These are phyloP conservation scores for Sugiyamaella neomexicana DNA, from an alignment of 1,139 yeast genomes.

Conservation along the genomic window DNA sequence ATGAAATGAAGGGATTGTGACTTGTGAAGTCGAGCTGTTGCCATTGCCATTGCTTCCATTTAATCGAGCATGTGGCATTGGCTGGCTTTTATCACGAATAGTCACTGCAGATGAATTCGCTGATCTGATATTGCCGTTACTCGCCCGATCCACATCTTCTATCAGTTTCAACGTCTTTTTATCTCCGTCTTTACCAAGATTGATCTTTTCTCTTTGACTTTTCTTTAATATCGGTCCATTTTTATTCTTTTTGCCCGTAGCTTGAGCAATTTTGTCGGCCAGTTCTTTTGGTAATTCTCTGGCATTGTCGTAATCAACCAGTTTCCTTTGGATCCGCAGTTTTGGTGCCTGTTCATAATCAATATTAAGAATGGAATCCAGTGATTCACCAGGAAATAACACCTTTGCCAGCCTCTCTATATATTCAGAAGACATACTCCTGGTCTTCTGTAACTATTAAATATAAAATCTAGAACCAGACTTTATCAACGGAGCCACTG, in stretches of 20 bases:
- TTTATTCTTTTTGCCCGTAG: conserved; percentile 15
- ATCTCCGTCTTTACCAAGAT: conserved; percentile 21
- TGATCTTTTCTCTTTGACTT: conserved; percentile 24
- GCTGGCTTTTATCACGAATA: neutral
- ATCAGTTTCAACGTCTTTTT: conserved; percentile 6
- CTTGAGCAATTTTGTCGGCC: conserved; percentile 22
- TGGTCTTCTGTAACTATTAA: neutral
- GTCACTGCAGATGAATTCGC: too few species aligned
- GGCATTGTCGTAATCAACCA: conserved; percentile 24
- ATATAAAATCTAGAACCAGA: too few species aligned
- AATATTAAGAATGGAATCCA: neutral
- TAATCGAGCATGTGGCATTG: too few species aligned
- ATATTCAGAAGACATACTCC: conserved; percentile 3
- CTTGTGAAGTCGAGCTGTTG: neutral
- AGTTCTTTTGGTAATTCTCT: conserved; percentile 24
- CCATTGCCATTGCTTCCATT: neutral
- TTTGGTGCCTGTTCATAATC: conserved; percentile 6
- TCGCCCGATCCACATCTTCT: conserved; percentile 8
- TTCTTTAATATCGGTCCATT: conserved; percentile 11
- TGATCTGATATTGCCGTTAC: neutral
- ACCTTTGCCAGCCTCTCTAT: neutral
- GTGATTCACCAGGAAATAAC: conserved; percentile 1
- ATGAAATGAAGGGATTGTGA: conserved; percentile 2
- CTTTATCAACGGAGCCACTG: too few species aligned
- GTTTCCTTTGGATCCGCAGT: conserved; percentile 15